phyloP scores from a whole-genome alignment of 1,139 yeast genomes.

The Casaregolazyma lundiana region DNA sequence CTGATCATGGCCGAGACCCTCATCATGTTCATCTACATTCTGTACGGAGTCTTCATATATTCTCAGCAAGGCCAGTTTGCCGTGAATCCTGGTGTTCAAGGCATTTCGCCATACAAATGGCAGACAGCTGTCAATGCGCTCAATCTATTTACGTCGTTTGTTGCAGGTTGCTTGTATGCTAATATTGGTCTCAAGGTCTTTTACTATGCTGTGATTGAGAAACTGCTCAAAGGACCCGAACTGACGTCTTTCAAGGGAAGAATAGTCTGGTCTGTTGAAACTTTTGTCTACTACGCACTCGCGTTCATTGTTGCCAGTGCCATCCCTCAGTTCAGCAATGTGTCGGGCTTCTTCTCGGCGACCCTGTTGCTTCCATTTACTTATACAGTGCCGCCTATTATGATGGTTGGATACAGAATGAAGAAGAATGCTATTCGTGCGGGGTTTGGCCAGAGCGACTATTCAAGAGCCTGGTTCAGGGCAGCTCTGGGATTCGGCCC shows the following conservation, averaged over 20 bases:
- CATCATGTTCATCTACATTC: slow-evolving; percentile 37
- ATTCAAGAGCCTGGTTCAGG: slow-evolving; percentile 3
- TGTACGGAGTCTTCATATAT: slow-evolving; percentile 42
- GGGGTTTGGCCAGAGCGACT: slow-evolving; percentile 18
- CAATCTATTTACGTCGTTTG: slow-evolving; percentile 37
- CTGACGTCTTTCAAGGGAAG: slow-evolving; percentile 34
- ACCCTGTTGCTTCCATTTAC: slow-evolving; percentile 44
- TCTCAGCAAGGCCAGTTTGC: slow-evolving; percentile 42
- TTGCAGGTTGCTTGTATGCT: slow-evolving; percentile 44
- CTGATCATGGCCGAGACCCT: slow-evolving; percentile 41
- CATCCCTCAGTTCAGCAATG: slow-evolving; percentile 47
- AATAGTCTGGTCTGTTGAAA: slow-evolving; percentile 35
- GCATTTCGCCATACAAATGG: slow-evolving; percentile 34
- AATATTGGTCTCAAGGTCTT: slow-evolving; percentile 43
- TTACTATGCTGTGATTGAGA: slow-evolving; percentile 37
- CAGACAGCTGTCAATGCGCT: slow-evolving; percentile 42
- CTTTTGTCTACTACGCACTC: slow-evolving; percentile 40
- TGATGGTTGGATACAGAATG: slow-evolving; percentile 35
- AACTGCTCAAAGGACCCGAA: slow-evolving; percentile 35
- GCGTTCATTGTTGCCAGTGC: slow-evolving; percentile 48
- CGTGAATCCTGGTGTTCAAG: slow-evolving; percentile 43
- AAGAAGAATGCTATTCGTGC: slow-evolving; percentile 35
- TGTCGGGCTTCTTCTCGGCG: slow-evolving; percentile 49
- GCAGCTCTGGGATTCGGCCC: slow-evolving; percentile 2
- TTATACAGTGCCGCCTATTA: slow-evolving; percentile 43